Base-by-base conservation (phyloP, 2,329 filamentous ascomycete genomes). In the Cercospora brassicicola region DNA sequence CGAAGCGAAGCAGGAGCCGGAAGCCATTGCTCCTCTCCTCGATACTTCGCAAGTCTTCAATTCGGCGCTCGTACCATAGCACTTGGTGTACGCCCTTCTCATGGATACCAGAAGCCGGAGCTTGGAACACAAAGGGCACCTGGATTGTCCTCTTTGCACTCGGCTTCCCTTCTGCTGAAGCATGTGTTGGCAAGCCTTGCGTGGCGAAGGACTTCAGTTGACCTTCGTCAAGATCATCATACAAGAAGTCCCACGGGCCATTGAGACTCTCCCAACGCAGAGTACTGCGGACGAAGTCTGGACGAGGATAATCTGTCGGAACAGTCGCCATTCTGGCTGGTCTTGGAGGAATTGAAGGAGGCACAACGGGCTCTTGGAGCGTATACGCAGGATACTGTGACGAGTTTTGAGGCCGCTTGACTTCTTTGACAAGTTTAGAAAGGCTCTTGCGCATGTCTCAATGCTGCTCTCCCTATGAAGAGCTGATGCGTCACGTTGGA, bases 71-170 rank as follows among this genome's bases (percentile, higher is more conserved):
- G 73, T 91, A 91, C 89, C 89, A 91, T 8, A 91, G 76, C 3
- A 90, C 86, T 76, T 90, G 88, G 74, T 91, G 89, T 2, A 87
- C 87, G 60, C 84, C 86, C 64, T 84, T 84, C 36, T 89, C 84
- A 68, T 86, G 82, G 71, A 90, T 86, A 1, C 88, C 87, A 0
- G 88, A 90, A 0, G 88, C 88, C 0, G 85, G 84, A 4, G 85
- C 84, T 75, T 91, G 89, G 73, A 90, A 91, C 1, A 87, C 88
- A 71, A 86, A 91, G 0, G 89, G 89, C 0, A 91, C 88, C 39
- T 84, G 81, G 69, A 91, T 90, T 9, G 82, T 80, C 28, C 82
- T 81, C 74, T 85, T 87, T 11, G 77, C 73, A 67, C 85, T 78
- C 61, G 78, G 76, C 11, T 78, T 79, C 1, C 68, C 68, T 26